Evolutionary conservation across 192 early-diverging fungal species (phyloP).

Genomic region (Jimgerdemannia lactiflua): DNA sequence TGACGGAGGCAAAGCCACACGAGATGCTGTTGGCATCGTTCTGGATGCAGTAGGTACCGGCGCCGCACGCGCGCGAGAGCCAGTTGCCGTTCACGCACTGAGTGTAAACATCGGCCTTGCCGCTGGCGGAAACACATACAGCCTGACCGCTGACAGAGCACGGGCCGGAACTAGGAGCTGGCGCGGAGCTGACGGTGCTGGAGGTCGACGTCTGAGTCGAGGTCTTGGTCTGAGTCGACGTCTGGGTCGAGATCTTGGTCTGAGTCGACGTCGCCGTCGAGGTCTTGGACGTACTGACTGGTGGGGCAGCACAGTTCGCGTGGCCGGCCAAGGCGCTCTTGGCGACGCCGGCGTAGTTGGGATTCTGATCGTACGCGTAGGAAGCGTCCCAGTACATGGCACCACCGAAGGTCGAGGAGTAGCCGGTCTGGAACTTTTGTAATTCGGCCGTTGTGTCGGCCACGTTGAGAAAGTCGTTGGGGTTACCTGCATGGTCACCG

Average conservation of each 20-base stretch:
- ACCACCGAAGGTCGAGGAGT: neutral
- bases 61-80: neutral
- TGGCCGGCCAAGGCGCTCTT: neutral
- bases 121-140: neutral
- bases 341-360: neutral
- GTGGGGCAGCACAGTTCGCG: neutral
- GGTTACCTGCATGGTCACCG: neutral
- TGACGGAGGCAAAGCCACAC: neutral
- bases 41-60: neutral
- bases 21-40: neutral
- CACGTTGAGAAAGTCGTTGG: neutral
- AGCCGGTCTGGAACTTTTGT: neutral
- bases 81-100: constrained; percentile 1
- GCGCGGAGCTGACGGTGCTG: neutral
- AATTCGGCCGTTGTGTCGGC: neutral
- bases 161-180: neutral
- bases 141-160: neutral
- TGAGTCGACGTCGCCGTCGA: neutral
- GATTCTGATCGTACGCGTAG: neutral
- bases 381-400: neutral
- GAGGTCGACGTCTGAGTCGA: neutral
- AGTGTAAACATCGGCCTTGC: neutral
- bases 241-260: neutral
- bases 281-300: neutral
- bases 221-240: neutral